These are phyloP conservation scores for Paracamarosporium sp. DNA, from an alignment of 2,329 filamentous ascomycete species.

Conservation along the genomic window DNA sequence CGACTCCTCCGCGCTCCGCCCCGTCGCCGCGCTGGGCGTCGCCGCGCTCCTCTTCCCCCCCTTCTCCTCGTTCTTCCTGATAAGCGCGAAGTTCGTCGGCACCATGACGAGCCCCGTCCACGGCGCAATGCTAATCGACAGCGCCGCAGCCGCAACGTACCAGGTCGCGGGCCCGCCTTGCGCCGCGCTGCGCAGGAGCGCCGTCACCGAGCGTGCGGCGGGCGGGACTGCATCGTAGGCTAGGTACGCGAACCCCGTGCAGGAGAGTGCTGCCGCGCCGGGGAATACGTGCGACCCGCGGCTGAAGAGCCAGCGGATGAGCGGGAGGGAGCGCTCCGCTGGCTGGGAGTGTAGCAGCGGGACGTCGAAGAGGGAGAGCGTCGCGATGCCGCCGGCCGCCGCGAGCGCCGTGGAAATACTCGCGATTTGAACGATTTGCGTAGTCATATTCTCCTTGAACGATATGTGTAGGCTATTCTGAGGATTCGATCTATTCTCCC, in stretches of 20 bases:
- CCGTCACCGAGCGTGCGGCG: not conserved
- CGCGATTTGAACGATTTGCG: slow-evolving; percentile 32
- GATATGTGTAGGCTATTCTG: too few relatives aligned
- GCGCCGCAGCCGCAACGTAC: slow-evolving; percentile 17
- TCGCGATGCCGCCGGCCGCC: slow-evolving; percentile 43
- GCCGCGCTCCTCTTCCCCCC: slow-evolving; percentile 21
- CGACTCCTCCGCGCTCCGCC: slow-evolving; percentile 25
- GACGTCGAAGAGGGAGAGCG: slow-evolving; percentile 41
- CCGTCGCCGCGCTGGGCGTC: slow-evolving; percentile 7
- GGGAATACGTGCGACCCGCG: slow-evolving; percentile 47
- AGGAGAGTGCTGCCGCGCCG: slow-evolving; percentile 31
- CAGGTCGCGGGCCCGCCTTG: slow-evolving; percentile 18
- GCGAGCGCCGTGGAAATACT: slow-evolving; percentile 42
- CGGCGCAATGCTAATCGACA: slow-evolving; percentile 28
- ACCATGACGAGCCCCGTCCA: slow-evolving; percentile 25
- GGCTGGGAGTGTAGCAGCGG: slow-evolving; percentile 42
- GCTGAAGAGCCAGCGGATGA: slow-evolving; percentile 46
- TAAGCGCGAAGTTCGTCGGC: slow-evolving; percentile 30
- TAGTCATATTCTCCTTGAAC: too few relatives aligned
- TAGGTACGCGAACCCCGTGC: slow-evolving; percentile 35
- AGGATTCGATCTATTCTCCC: too few relatives aligned
- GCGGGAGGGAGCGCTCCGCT: slow-evolving; percentile 46
- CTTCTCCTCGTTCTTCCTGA: slow-evolving; percentile 28
- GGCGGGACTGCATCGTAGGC: slow-evolving; percentile 22
- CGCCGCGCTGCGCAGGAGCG: not conserved